phyloP scores from a whole-genome alignment of 2,329 filamentous ascomycete species.

The Orbilia javanica region DNA sequence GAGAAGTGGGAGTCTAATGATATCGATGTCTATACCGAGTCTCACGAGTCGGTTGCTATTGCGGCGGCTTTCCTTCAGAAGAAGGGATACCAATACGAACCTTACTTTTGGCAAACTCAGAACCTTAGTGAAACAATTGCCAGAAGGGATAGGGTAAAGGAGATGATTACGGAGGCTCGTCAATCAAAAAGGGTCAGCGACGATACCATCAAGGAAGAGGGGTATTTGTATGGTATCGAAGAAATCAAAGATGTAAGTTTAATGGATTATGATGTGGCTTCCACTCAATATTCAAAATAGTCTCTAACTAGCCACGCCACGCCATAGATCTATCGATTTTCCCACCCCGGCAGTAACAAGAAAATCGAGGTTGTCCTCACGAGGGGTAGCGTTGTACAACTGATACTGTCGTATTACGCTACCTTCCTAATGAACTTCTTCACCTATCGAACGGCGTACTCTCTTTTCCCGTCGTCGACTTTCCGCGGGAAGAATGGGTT shows the following conservation, averaged over 20 bases:
- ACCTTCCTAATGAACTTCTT: conserved; percentile 36
- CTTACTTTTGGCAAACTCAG: conserved; percentile 9
- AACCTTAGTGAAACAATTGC: background rate
- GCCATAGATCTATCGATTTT: background rate
- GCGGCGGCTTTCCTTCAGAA: background rate
- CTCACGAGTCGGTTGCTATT: background rate
- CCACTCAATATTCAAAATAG: background rate
- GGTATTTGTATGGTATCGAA: background rate
- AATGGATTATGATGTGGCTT: background rate
- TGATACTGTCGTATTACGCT: conserved; percentile 22
- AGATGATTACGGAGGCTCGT: background rate
- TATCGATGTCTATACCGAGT: conserved; percentile 26
- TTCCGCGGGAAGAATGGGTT: background rate
- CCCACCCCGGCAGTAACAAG: background rate
- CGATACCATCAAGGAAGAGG: no score
- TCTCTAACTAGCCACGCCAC: background rate
- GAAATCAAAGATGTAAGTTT: background rate
- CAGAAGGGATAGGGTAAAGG: background rate
- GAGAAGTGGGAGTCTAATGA: conserved; percentile 11
- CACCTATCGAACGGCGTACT: conserved; percentile 13
- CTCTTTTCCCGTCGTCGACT: conserved; percentile 5
- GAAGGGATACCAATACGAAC: conserved; percentile 1
- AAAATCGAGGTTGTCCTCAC: conserved; percentile 16
- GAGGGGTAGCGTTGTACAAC: background rate
- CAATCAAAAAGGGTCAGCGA: no score